These are phyloP conservation scores for Psilocybe tampanensis DNA, from an alignment of 768 basidiomycete species.

Conservation along the genomic window DNA sequence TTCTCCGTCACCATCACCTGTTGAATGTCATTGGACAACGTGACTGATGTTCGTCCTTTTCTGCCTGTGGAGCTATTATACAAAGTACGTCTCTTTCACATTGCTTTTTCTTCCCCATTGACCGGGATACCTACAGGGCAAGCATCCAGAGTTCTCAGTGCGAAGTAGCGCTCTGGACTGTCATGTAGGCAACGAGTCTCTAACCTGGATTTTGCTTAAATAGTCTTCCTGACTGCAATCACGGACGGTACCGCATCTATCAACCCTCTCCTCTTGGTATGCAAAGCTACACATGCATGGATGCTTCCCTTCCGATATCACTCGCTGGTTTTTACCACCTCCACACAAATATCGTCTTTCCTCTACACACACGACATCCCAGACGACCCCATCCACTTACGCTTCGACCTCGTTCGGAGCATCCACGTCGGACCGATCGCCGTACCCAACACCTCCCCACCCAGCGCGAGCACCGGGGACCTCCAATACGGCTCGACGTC, in stretches of 20 bases:
- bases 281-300: constrained; percentile 17
- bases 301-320: constrained; percentile 25
- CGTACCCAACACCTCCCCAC: neutral
- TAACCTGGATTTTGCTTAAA: neutral
- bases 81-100: constrained; percentile 4
- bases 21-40: neutral
- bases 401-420: constrained; percentile 25
- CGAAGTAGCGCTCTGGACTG: neutral
- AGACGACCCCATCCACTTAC: constrained; percentile 16
- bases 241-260: neutral
- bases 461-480: constrained; percentile 15
- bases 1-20: neutral
- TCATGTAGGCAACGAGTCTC: too few species aligned
- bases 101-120: neutral
- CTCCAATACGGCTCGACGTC: constrained; percentile 29
- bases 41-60: neutral
- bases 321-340: constrained; percentile 22
- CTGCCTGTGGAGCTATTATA: constrained; percentile 15
- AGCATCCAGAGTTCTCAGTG: neutral
- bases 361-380: constrained; percentile 21
- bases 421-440: constrained; percentile 32
- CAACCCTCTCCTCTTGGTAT: constrained; percentile 8
- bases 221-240: constrained; percentile 12
- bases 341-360: constrained; percentile 23
- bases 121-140: neutral